Conservation (phyloP, 805 yeast genomes). For the Ogataea haglerorum region DNA sequence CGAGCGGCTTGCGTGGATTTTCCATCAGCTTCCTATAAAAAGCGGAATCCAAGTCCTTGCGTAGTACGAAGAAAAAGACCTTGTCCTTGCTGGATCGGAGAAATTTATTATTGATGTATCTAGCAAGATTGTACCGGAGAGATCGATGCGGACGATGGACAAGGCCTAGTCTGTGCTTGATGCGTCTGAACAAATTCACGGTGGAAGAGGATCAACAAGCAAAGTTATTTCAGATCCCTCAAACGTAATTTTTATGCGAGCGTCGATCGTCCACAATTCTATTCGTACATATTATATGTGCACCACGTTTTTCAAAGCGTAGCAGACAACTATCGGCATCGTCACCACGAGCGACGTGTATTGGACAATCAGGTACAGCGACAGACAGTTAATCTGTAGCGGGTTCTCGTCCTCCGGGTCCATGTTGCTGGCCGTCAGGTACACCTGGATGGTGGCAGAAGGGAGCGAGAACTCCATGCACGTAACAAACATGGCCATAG, state of each 20-base stretch:
- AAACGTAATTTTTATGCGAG: not conserved
- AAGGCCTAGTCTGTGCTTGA: slow-evolving; percentile 14
- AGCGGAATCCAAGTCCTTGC: slow-evolving; percentile 17
- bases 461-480: slow-evolving; percentile 52
- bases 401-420: slow-evolving; percentile 44
- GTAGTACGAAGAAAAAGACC: slow-evolving; percentile 26
- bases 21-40: slow-evolving; percentile 17
- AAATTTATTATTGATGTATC: slow-evolving; percentile 13
- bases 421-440: slow-evolving; percentile 54
- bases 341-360: slow-evolving; percentile 44
- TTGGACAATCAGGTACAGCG: slow-evolving; percentile 47
- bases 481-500: slow-evolving; percentile 40
- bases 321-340: slow-evolving; percentile 51
- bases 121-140: slow-evolving; percentile 4
- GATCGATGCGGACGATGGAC: slow-evolving; percentile 4
- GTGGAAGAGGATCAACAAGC: slow-evolving; percentile 8
- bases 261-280: slow-evolving; percentile 11
- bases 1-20: slow-evolving; percentile 6
- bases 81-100: slow-evolving; percentile 25
- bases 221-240: not conserved
- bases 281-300: slow-evolving; percentile 8
- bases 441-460: slow-evolving; percentile 57
- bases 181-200: slow-evolving; percentile 14
- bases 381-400: slow-evolving; percentile 53
- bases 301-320: slow-evolving; percentile 31